Evolutionary conservation across 768 basidiomycete species (phyloP).

Genomic region (Auriscalpium microsporum): DNA sequence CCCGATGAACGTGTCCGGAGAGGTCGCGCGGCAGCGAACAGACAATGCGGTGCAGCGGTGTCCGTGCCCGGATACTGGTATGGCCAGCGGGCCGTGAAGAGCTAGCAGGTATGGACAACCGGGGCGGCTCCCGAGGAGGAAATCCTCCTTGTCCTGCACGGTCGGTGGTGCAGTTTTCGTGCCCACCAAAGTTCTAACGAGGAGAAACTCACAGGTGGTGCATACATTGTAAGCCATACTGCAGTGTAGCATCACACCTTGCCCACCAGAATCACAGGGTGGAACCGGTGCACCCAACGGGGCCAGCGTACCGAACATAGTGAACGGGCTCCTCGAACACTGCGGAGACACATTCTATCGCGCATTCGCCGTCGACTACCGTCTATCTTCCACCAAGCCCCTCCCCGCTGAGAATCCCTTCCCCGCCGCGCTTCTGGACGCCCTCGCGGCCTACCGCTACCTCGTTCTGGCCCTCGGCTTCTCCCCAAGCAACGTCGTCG

Average conservation of each 20-base stretch:
- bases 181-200: neutral
- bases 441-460: conserved; percentile 64
- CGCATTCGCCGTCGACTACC: conserved; percentile 34
- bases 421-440: conserved; percentile 69
- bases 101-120: neutral
- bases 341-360: neutral
- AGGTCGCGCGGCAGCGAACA: neutral
- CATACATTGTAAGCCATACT: neutral
- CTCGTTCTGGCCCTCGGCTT: conserved; percentile 53
- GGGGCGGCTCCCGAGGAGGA: neutral
- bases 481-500: conserved; percentile 48
- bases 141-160: neutral
- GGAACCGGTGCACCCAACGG: neutral
- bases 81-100: neutral
- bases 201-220: neutral
- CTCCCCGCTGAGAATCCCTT: conserved; percentile 46
- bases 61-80: neutral
- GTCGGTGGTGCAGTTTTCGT: neutral
- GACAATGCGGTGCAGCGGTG: neutral
- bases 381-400: conserved; percentile 42
- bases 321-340: neutral
- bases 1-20: neutral
- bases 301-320: neutral
- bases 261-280: neutral
- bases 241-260: neutral